Base-by-base conservation (phyloP, 2,329 filamentous ascomycete species). In the Grosmannia huntii region DNA sequence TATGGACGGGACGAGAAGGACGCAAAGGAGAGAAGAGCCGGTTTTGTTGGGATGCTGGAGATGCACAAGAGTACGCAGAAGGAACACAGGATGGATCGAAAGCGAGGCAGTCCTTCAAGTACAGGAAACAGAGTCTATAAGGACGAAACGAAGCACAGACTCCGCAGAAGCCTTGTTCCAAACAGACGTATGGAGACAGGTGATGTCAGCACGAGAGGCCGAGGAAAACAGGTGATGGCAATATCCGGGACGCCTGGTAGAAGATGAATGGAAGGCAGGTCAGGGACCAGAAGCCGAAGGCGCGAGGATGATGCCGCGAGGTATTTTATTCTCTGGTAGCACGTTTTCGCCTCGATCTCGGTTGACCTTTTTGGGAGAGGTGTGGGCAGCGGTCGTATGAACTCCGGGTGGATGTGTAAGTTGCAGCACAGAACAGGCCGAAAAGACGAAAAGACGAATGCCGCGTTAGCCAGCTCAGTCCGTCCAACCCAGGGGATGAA, bases 191-290 rank as follows among this genome's bases (percentile, higher is more conserved):
- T 38, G 31, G 2, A 4, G 55, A 49, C 46, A 56, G 55, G 55
- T 38, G 55, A 56, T 50, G 46, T 36, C 55, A 56, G 46, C 28
- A 33, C 55, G 38, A 56, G 46, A 25, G 31, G 10, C n/a, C 21
- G 31, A n/a, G 12, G 46, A 50, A 56, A 56, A 56, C 55, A 33
- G 55, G 55, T 56, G 55, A 56, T 56, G 25, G 14, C 41, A 23
- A 27, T 16, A 21, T 55, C 25, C 31, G 11, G 19, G 25, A n/a
- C 19, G 28, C 25, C 19, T 12, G 53, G 38, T 41, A 16, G n/a
- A 48, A 25, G 51, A 38, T 4, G 12, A 44, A 36, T 12, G 7
- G 23, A 49, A 28, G 19, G 12, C 41, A 46, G 25, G 5, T 23
- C 10, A 9, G 10, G 27, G 10, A 31, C 19, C 11, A 23, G 41